These are phyloP conservation scores for Ilyonectria robusta DNA, from an alignment of 2,329 filamentous ascomycete genomes.

Conservation along the genomic window DNA sequence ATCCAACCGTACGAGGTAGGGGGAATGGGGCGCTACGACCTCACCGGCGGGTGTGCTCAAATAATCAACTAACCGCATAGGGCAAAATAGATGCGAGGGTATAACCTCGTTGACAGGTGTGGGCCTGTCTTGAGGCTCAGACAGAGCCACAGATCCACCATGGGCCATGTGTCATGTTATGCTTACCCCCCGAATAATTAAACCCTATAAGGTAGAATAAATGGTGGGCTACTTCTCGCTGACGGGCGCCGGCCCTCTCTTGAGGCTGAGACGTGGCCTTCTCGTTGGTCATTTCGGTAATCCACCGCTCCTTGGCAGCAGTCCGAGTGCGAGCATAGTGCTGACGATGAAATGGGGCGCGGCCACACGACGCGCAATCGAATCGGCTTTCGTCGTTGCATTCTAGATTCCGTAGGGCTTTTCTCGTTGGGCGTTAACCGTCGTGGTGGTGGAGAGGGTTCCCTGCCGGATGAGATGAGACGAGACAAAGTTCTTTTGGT, in stretches of 20 bases:
- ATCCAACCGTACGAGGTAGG: no score
- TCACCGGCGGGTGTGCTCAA: no score
- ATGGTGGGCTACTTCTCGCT: background rate
- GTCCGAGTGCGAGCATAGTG: background rate
- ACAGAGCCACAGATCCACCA: no score
- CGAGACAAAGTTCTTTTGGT: background rate
- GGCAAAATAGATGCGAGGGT: no score
- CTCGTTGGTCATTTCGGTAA: background rate
- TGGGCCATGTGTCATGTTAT: background rate
- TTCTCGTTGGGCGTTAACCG: background rate
- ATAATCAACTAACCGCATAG: no score
- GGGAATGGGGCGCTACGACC: no score
- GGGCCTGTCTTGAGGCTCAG: no score
- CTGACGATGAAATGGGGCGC: constrained; percentile 18
- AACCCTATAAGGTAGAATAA: background rate
- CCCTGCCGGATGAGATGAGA: background rate
- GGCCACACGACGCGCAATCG: constrained; percentile 18
- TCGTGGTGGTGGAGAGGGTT: background rate
- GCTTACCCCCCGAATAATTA: background rate
- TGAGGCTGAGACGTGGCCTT: background rate
- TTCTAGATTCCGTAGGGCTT: background rate
- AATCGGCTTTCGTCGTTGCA: background rate
- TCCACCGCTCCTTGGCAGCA: background rate
- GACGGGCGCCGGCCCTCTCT: background rate
- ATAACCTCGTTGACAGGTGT: no score